phyloP scores from a whole-genome alignment of 495 filamentous ascomycete species.

The Lasiosphaeria ovina region DNA sequence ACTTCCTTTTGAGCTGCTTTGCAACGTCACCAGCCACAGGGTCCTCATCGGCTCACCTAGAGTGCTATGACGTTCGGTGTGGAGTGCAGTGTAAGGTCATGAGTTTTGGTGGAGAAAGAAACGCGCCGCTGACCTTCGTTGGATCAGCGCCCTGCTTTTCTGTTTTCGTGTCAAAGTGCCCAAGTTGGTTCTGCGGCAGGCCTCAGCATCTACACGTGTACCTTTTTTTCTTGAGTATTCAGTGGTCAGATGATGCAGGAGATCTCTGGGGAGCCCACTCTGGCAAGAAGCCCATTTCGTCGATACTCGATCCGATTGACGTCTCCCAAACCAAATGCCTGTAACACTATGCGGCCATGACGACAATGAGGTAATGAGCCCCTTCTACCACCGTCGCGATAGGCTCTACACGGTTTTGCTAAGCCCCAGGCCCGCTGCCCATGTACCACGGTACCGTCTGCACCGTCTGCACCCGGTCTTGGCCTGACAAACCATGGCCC shows the following conservation, averaged over 20 bases:
- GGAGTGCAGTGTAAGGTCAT: background rate
- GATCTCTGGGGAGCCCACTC: too few relatives aligned
- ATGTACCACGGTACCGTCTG: background rate
- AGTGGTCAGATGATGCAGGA: background rate
- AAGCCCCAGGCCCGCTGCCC: too few relatives aligned
- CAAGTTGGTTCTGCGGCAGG: background rate
- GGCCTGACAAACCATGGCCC: background rate
- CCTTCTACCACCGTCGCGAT: background rate
- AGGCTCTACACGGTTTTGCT: too few relatives aligned
- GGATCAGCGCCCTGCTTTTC: background rate
- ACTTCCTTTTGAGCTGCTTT: background rate
- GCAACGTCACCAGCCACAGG: background rate
- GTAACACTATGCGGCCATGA: background rate
- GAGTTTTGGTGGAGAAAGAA: background rate
- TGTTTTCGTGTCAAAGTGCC: too few relatives aligned
- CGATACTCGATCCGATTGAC: too few relatives aligned
- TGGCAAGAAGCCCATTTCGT: too few relatives aligned
- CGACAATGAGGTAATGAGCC: slow-evolving; percentile 13
- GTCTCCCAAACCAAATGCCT: too few relatives aligned
- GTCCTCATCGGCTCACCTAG: background rate
- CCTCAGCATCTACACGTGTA: background rate
- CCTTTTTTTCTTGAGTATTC: background rate
- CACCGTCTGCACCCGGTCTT: background rate
- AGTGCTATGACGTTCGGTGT: background rate
- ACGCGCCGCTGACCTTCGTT: too few relatives aligned